Percentiles rank a stretch among this genome's conserved stretches.
These are phyloP conservation scores for Phyllostachys edulis DNA, from an alignment of 176 grass and related monocot species.

Conservation along the genomic window DNA sequence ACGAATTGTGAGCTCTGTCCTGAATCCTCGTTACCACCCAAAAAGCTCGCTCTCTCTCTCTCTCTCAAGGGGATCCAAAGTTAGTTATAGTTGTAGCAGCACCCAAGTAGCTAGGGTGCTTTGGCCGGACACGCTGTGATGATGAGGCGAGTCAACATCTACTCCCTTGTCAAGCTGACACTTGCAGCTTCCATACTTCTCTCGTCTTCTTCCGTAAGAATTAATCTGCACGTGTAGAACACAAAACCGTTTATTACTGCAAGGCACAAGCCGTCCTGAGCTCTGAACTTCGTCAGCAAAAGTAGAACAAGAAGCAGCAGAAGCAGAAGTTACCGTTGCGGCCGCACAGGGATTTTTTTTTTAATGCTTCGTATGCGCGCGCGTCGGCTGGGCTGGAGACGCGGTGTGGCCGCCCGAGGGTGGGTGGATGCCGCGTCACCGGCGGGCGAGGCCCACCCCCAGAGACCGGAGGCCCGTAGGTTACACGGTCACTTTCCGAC, in stretches of 20 bases:
- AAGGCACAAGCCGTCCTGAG: not conserved
- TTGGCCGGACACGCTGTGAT: no score
- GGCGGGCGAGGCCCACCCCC: not conserved
- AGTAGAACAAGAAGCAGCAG: not conserved
- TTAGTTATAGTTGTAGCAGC: no score
- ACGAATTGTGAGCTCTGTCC: no score
- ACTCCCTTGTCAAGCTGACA: slow-evolving; percentile 10
- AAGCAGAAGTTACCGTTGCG: not conserved
- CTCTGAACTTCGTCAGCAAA: not conserved
- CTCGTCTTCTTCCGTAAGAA: not conserved
- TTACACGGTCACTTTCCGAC: slow-evolving; percentile 54
- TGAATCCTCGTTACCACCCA: no score
- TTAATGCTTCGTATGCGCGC: not conserved
- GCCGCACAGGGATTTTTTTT: not conserved
- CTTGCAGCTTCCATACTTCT: not conserved
- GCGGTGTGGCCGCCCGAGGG: not conserved
- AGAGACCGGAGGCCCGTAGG: slow-evolving; percentile 28
- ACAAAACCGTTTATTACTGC: not conserved
- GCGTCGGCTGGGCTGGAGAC: not conserved
- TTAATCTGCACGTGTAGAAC: not conserved
- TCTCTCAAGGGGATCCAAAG: not conserved
- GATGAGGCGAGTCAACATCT: not conserved
- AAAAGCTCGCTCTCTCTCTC: no score
- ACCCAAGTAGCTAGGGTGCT: no score
- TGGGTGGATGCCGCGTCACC: slow-evolving; percentile 50